Conservation (phyloP, 208 protist genomes). For the Trypanosoma caninum region DNA sequence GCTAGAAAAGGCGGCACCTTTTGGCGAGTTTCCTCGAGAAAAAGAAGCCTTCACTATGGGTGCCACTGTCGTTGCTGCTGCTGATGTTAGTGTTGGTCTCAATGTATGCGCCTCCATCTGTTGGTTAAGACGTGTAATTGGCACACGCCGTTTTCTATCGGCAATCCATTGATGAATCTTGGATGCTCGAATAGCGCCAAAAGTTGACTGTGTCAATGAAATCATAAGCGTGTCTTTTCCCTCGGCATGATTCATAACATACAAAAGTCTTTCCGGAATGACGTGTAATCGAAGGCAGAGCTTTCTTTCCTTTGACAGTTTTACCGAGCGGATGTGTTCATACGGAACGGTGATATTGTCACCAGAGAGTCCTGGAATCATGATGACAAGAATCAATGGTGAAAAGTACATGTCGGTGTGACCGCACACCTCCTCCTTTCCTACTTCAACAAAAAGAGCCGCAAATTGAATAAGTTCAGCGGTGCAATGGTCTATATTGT, state of each 20-base stretch:
- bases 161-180: slow-evolving; percentile 75
- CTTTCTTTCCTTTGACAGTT: slow-evolving; percentile 68
- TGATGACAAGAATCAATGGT: slow-evolving; percentile 57
- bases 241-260: slow-evolving; percentile 42
- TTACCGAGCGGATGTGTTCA: slow-evolving; percentile 81
- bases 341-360: slow-evolving; percentile 83
- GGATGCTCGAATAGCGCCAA: slow-evolving; percentile 47
- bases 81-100: neutral
- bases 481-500: slow-evolving; percentile 49
- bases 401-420: slow-evolving; percentile 83
- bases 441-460: slow-evolving; percentile 53
- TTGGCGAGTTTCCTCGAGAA: neutral
- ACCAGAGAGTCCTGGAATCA: slow-evolving; percentile 49
- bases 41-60: neutral
- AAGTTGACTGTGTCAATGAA: slow-evolving; percentile 65
- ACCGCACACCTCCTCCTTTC: slow-evolving; percentile 46
- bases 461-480: slow-evolving; percentile 42
- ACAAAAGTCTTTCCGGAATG: slow-evolving; percentile 55
- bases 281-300: slow-evolving; percentile 64
- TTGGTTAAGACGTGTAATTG: slow-evolving; percentile 21
- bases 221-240: slow-evolving; percentile 56
- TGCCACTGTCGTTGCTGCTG: neutral
- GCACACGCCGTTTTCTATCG: slow-evolving; percentile 64
- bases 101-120: neutral
- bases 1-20: neutral